Percentiles rank a stretch among this genome's conserved stretches.
These are phyloP conservation scores for Verticillium albo-atrum DNA, from an alignment of 2,329 filamentous ascomycete species.

Conservation along the genomic window DNA sequence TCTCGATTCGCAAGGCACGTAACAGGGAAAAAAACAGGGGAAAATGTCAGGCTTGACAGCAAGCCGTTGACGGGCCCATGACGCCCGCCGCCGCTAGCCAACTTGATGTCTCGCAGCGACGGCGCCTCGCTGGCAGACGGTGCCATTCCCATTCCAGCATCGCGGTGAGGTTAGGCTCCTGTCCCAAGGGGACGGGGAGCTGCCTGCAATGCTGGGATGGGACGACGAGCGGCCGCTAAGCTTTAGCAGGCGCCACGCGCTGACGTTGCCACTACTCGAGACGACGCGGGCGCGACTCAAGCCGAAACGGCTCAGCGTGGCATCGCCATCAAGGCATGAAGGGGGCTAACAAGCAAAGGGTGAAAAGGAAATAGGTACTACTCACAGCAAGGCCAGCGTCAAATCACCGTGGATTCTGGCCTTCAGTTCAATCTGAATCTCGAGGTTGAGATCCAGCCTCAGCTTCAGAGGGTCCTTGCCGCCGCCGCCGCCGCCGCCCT, in stretches of 20 bases:
- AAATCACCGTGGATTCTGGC: slow-evolving; percentile 75
- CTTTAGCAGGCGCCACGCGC: background rate
- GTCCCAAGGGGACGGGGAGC: no score
- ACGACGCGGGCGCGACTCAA: background rate
- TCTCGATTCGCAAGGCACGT: background rate
- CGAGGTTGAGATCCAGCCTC: slow-evolving; percentile 59
- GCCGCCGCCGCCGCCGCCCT: slow-evolving; percentile 16
- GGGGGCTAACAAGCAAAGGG: background rate
- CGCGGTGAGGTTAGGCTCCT: no score
- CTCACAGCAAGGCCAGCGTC: slow-evolving; percentile 66
- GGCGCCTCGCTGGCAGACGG: background rate
- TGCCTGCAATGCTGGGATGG: background rate
- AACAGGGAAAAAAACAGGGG: background rate
- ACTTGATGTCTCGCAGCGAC: background rate
- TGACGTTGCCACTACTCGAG: background rate
- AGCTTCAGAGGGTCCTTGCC: slow-evolving; percentile 17
- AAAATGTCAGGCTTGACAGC: background rate
- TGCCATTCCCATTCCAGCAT: background rate
- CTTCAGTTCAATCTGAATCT: slow-evolving; percentile 76
- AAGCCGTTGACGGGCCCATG: background rate
- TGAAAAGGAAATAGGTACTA: slow-evolving; percentile 5
- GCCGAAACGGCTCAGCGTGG: background rate
- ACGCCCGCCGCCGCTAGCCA: background rate
- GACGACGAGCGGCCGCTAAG: background rate
- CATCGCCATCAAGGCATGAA: background rate